Evolutionary conservation across 1,284 basidiomycete species (phyloP).

Genomic region (Marasmius sp.): DNA sequence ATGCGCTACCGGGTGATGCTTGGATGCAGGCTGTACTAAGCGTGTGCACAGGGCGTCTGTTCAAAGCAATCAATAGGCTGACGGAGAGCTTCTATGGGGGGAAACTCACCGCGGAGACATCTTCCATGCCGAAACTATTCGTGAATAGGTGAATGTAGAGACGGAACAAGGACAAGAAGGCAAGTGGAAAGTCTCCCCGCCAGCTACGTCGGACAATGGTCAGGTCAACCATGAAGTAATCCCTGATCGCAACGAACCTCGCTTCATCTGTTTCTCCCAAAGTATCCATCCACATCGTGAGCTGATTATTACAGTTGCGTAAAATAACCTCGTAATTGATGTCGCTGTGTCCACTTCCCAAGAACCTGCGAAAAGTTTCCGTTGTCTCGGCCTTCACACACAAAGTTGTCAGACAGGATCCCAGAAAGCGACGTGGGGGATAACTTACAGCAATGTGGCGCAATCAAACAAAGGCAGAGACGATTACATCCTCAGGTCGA

Average conservation of each 20-base stretch:
- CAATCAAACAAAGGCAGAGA: conserved; percentile 72
- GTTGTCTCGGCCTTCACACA: conserved; percentile 65
- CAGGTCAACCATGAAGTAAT: background rate
- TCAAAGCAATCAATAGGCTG: conserved; percentile 10
- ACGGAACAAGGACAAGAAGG: conserved; percentile 67
- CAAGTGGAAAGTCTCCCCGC: conserved; percentile 10
- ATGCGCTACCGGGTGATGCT: too few relatives aligned
- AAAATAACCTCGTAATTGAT: conserved; percentile 71
- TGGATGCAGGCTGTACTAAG: conserved; percentile 54
- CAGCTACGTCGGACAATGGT: conserved; percentile 3
- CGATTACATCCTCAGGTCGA: conserved; percentile 77
- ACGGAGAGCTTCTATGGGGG: conserved; percentile 2
- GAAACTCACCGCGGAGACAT: conserved; percentile 51
- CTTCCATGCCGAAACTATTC: conserved; percentile 77
- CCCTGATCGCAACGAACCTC: conserved; percentile 41
- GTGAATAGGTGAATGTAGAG: conserved; percentile 76
- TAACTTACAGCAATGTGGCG: conserved; percentile 69
- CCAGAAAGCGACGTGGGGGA: conserved; percentile 5
- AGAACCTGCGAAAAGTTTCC: conserved; percentile 64
- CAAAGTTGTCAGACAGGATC: background rate
- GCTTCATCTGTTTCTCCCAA: conserved; percentile 72
- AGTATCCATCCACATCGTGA: conserved; percentile 65
- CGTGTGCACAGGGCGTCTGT: conserved; percentile 40
- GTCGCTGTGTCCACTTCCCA: conserved; percentile 50
- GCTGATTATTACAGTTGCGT: conserved; percentile 65